phyloP scores from a whole-genome alignment of 306 rosid genomes.

The Arachis stenosperma region DNA sequence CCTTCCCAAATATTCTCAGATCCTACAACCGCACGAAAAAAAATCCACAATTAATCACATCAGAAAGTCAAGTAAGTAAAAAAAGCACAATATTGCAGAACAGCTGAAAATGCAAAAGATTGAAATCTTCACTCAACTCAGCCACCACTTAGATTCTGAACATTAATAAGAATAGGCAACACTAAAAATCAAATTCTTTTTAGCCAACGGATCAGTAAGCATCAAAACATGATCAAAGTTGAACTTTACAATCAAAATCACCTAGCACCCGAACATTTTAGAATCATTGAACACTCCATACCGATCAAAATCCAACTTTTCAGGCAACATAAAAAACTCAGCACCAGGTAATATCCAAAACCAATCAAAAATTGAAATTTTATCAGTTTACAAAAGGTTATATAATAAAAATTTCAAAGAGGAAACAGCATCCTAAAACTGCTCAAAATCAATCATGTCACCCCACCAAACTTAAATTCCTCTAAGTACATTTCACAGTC shows the following conservation, averaged over 20 bases:
- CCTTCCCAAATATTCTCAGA: conserved; percentile 75
- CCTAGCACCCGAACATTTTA: neutral
- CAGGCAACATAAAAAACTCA: neutral
- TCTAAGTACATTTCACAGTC: no score
- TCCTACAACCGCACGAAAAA: conserved; percentile 52
- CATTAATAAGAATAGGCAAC: neutral
- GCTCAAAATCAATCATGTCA: conserved; percentile 1
- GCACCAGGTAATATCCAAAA: neutral
- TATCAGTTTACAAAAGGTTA: neutral
- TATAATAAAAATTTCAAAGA: neutral
- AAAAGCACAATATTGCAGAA: conserved; percentile 22
- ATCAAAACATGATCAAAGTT: neutral
- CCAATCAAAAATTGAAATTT: neutral
- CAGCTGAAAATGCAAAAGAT: neutral
- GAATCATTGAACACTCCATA: neutral
- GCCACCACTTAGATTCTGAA: neutral
- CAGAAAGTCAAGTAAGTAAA: neutral
- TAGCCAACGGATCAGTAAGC: neutral
- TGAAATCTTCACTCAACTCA: neutral
- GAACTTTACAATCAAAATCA: neutral
- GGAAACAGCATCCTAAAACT: neutral
- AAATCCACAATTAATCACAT: conserved; percentile 17
- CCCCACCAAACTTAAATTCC: neutral
- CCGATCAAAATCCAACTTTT: neutral
- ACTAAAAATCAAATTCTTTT: neutral